Conservation (phyloP, 2,329 filamentous ascomycete species). For the Phaeosphaeriaceae sp. region DNA sequence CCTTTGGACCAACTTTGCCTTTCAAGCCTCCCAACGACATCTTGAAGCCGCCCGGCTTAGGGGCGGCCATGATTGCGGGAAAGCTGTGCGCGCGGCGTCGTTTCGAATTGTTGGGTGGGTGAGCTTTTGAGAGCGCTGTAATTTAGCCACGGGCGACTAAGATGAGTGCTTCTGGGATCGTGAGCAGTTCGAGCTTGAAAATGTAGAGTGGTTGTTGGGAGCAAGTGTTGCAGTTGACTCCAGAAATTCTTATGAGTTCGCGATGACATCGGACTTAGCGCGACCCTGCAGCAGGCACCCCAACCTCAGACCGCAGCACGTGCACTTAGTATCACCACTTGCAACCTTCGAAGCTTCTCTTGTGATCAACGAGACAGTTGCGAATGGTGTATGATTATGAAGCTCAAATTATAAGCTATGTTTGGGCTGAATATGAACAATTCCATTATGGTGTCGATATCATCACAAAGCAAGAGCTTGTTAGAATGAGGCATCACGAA, state of each 20-base stretch:
- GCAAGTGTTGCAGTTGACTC: conserved; percentile 6
- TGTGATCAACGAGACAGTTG: no score
- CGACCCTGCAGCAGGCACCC: background rate
- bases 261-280: conserved; percentile 35
- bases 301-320: background rate
- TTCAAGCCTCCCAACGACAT: conserved; percentile 42
- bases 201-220: conserved; percentile 3
- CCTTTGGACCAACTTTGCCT: conserved; percentile 36
- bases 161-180: background rate
- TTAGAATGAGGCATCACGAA: no score
- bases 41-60: conserved; percentile 44
- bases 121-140: background rate
- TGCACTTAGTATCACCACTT: background rate
- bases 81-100: conserved; percentile 3
- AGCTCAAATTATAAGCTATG: no score
- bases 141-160: background rate
- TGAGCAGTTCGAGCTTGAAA: background rate
- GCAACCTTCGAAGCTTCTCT: background rate
- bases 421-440: no score
- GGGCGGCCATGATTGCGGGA: conserved; percentile 42
- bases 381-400: background rate
- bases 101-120: background rate
- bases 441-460: no score
- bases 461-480: no score
- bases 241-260: conserved; percentile 19